Conservation (phyloP, 208 protist genomes). For the Trypanosoma rangeli region DNA sequence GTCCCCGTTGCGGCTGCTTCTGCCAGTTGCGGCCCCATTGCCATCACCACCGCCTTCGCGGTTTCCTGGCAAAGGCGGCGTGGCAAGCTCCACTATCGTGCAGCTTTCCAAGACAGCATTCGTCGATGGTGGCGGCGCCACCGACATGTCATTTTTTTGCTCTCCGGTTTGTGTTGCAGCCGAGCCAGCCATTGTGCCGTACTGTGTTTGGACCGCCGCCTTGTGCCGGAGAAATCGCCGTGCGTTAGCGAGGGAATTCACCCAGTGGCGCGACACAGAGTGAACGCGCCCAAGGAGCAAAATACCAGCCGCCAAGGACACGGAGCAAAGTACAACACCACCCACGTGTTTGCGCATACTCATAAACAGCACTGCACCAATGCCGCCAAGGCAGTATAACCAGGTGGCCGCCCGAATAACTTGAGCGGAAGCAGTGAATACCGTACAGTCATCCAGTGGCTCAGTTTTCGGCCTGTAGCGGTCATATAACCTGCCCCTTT, state of each 20-base stretch:
- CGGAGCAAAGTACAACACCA: conserved; percentile 49
- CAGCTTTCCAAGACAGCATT: background rate
- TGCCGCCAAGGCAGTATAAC: conserved; percentile 63
- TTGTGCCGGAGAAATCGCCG: conserved; percentile 27
- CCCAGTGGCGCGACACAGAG: conserved; percentile 49
- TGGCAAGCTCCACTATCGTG: background rate
- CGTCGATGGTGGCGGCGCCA: background rate
- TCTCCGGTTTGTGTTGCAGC: background rate
- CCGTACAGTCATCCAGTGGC: conserved; percentile 64
- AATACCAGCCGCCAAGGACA: conserved; percentile 45
- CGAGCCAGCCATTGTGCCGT: background rate
- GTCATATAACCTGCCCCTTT: conserved; percentile 70
- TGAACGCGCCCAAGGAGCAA: conserved; percentile 47
- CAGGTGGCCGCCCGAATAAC: conserved; percentile 67
- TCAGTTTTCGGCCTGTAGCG: conserved; percentile 55
- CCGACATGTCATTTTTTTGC: too few relatives aligned
- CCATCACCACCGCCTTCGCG: background rate
- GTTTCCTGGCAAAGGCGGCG: background rate
- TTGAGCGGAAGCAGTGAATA: conserved; percentile 63
- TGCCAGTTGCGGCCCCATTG: background rate
- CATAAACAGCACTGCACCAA: conserved; percentile 64
- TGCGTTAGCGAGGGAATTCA: conserved; percentile 44
- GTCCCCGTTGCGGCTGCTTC: background rate
- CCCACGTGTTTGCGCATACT: conserved; percentile 49
- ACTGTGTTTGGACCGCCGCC: background rate